Percentiles rank a stretch among this genome's conserved stretches.
phyloP scores from a whole-genome alignment of 1,284 basidiomycete species.

The Calocybe gambosa region DNA sequence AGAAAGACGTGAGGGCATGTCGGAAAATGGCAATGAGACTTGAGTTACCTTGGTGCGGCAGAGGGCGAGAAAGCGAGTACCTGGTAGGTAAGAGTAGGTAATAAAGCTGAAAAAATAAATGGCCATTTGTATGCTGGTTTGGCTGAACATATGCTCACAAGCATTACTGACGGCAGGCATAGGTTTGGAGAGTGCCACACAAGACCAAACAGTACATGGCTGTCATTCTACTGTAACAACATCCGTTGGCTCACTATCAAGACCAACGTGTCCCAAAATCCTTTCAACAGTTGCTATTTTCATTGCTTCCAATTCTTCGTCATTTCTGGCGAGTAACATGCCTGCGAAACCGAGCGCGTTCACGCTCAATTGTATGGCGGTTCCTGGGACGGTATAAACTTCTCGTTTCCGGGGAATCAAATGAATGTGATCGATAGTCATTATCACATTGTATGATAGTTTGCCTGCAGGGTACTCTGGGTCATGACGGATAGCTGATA shows the following conservation, averaged over 20 bases:
- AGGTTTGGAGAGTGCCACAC: background rate
- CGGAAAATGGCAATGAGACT: background rate
- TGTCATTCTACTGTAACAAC: slow-evolving; percentile 27
- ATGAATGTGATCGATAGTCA: slow-evolving; percentile 81
- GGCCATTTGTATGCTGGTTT: background rate
- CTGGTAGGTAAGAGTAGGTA: slow-evolving; percentile 4
- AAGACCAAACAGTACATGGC: slow-evolving; percentile 11
- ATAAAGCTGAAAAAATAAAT: slow-evolving; percentile 1
- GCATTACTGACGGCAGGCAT: slow-evolving; percentile 11
- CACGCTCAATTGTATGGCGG: slow-evolving; percentile 55
- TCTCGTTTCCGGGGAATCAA: slow-evolving; percentile 71
- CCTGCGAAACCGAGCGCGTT: slow-evolving; percentile 88
- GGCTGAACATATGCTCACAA: slow-evolving; percentile 3
- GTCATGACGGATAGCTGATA: slow-evolving; percentile 70
- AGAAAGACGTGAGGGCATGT: background rate
- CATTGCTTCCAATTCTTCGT: slow-evolving; percentile 63
- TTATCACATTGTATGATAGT: slow-evolving; percentile 77
- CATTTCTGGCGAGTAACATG: slow-evolving; percentile 77
- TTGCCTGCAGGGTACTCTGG: slow-evolving; percentile 51
- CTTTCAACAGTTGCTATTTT: slow-evolving; percentile 52
- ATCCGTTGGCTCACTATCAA: slow-evolving; percentile 39
- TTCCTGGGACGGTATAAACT: slow-evolving; percentile 41
- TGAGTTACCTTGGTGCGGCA: slow-evolving; percentile 9
- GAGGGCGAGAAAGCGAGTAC: slow-evolving; percentile 11
- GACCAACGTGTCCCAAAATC: slow-evolving; percentile 40